Conservation (phyloP, 192 early-diverging fungal genomes). For the Coemansia sp. region DNA sequence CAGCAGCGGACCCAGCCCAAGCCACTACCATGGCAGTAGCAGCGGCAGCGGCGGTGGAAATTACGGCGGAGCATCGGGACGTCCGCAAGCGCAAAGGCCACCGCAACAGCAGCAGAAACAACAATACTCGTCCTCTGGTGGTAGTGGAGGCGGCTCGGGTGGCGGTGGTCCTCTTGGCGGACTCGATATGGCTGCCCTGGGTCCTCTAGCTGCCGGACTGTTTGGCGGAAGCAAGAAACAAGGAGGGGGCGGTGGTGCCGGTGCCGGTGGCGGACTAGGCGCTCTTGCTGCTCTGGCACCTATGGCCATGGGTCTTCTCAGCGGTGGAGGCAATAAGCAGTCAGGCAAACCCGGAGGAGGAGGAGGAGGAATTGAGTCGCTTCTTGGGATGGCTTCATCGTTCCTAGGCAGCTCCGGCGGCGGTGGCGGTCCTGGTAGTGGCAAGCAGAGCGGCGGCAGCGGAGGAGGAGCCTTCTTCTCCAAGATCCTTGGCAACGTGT, state of each 20-base stretch:
- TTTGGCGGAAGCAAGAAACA: slow-evolving; percentile 20
- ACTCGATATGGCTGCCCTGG: slow-evolving; percentile 42
- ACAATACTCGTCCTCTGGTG: slow-evolving; percentile 12
- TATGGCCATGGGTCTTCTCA: slow-evolving; percentile 42
- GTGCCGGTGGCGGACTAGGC: slow-evolving; percentile 27
- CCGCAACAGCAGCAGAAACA: slow-evolving; percentile 11
- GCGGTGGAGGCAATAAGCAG: slow-evolving; percentile 16
- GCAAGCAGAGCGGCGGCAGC: slow-evolving; percentile 8
- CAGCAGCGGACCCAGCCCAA: slow-evolving; percentile 10
- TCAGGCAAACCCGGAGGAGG: slow-evolving; percentile 22
- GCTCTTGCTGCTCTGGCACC: slow-evolving; percentile 43
- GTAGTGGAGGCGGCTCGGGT: slow-evolving; percentile 3
- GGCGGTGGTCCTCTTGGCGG: slow-evolving; percentile 32
- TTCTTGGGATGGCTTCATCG: slow-evolving; percentile 38
- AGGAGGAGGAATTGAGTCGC: slow-evolving; percentile 33
- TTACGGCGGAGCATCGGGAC: not conserved
- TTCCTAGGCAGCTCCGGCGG: slow-evolving; percentile 36
- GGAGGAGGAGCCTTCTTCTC: slow-evolving; percentile 42
- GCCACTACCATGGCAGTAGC: slow-evolving; percentile 6
- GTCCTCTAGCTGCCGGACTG: slow-evolving; percentile 28
- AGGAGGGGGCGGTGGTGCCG: slow-evolving; percentile 16
- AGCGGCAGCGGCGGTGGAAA: not conserved
- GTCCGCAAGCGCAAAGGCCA: not conserved
- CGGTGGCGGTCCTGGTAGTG: slow-evolving; percentile 12
- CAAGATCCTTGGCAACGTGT: slow-evolving; percentile 49